Evolutionary conservation across 2,329 filamentous ascomycete genomes (phyloP), one percentile per base, ranked within the genome.

Genomic region (Aspergillus sp.): DNA sequence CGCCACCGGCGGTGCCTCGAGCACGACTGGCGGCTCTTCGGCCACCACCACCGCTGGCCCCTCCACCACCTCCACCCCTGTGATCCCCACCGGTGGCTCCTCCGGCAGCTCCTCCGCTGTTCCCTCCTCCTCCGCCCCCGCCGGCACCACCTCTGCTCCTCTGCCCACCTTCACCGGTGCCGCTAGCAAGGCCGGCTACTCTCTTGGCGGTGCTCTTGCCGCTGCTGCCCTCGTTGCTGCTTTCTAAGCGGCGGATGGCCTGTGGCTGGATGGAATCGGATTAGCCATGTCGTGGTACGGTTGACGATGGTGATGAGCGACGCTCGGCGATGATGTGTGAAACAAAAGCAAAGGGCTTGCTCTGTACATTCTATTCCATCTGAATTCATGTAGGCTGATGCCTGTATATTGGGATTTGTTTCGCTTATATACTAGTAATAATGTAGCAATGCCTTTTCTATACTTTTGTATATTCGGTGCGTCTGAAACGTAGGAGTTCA

Each of bases 1-100:
- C 3, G 49, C 56, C 36, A 53, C 54, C 31, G 36, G 61, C 17
- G 52, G 16, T 21, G 3, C 34, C 19, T 21, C 59, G 32, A 55
- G 56, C 29, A 52, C 55, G 13, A 59, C 56, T 36, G 59, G 55
- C 25, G 55, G 40, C 40, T 42, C 40, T 13, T n/a, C n/a, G 40
- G 14, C 58, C 11, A 62, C 59, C 3, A 50, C 56, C 36, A 53
- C 54, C 31, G 36, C 49, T 32, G 29, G 25, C 20, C 14, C 34
- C 19, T 13, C 10, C 45, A 23, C 44, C 21, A 52, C 47, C 47
- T 55, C 53, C 45, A 23, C 32, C 45, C 5, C 38, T 21, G 49
- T 52, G 38, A 55, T 55, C 53, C 53, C 53, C 45, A 29, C 45
- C 29, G 49, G 49, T 45, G 29, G 40, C 44, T 17, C 38, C 44